Evolutionary conservation across 495 filamentous ascomycete genomes (phyloP), one percentile per base, ranked within the genome.

Genomic region (Xylaria acuta): DNA sequence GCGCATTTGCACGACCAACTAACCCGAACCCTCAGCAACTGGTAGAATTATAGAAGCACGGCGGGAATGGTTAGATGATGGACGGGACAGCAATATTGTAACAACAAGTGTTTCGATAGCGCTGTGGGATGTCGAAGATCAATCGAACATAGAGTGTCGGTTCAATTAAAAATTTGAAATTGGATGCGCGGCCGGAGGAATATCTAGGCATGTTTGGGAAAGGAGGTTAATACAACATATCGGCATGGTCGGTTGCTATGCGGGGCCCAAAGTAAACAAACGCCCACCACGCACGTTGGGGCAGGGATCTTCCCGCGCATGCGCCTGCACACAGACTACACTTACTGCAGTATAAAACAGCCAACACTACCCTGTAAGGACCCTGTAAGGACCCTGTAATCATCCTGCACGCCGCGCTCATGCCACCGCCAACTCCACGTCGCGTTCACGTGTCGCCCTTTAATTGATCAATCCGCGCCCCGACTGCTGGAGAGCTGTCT

Each of bases 211-310:
- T 56, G 25, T 40, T 53, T 49, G 45, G 45, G 43, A 14, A 41
- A 53, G 12, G 36, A 22, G 47, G 62, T 64, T 40, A 41, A 64
- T 64, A 67, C 27, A 22, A 2, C 34, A 36, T 11, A 3, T 1
- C 6, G 9, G 27, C 30, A 36, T 5, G 53, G 64, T 60, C 54
- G 69, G 67, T 71, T 71, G 69, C 69, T 64, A 71, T 64, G 71
- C 71, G 71, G 71, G 71, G 71, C 43, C 38, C 30, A 64, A 73
- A 73, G 71, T 73, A 73, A 73, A 73, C 71, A 73, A 73, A 73
- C 36, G 30, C 53, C 56, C 71, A 63, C 56, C 71, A 63, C 63
- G 63, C 51, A 43, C 34, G 49, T 27, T 51, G 34, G n/a, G 20
- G 34, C 51, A 43, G 58, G 58, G 58, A 11, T 60, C 32, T 38